Conservation (phyloP, 139 green algal species). For the Pleodorina starrii region DNA sequence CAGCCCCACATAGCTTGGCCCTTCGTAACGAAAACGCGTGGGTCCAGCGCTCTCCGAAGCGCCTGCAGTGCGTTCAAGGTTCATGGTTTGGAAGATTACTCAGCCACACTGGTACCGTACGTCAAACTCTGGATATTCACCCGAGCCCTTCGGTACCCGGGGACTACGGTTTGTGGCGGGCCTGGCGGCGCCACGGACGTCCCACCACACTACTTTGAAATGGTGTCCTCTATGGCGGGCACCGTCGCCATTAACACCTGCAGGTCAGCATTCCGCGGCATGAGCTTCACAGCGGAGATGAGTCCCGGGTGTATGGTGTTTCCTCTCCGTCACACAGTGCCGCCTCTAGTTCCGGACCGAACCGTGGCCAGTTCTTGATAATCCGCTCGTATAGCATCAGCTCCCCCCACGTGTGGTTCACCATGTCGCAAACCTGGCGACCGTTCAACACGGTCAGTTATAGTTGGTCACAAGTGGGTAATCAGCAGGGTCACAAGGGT, state of each 20-base stretch:
- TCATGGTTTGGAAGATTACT: too few species aligned
- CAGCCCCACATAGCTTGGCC: conserved; percentile 72
- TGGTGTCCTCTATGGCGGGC: conserved; percentile 60
- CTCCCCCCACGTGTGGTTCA: conserved; percentile 51
- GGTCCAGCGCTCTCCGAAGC: conserved; percentile 61
- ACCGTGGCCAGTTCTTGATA: conserved; percentile 64
- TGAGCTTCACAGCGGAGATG: too few species aligned
- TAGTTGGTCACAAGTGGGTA: too few species aligned
- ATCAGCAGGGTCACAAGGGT: too few species aligned
- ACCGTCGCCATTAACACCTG: conserved; percentile 67
- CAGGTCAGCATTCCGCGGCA: too few species aligned
- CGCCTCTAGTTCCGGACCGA: conserved; percentile 65
- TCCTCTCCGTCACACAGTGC: conserved; percentile 54
- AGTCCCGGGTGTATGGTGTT: neutral
- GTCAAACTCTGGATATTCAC: too few species aligned
- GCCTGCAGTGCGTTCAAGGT: conserved; percentile 7
- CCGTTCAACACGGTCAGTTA: too few species aligned
- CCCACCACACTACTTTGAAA: conserved; percentile 57
- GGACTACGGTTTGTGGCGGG: neutral
- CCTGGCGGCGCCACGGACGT: neutral
- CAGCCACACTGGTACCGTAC: too few species aligned
- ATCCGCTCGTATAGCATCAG: conserved; percentile 60
- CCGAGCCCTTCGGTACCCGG: too few species aligned
- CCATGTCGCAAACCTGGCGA: conserved; percentile 44
- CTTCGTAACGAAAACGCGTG: conserved; percentile 69